Conservation (phyloP, 116 monocot species). For the Posidonia oceanica region DNA sequence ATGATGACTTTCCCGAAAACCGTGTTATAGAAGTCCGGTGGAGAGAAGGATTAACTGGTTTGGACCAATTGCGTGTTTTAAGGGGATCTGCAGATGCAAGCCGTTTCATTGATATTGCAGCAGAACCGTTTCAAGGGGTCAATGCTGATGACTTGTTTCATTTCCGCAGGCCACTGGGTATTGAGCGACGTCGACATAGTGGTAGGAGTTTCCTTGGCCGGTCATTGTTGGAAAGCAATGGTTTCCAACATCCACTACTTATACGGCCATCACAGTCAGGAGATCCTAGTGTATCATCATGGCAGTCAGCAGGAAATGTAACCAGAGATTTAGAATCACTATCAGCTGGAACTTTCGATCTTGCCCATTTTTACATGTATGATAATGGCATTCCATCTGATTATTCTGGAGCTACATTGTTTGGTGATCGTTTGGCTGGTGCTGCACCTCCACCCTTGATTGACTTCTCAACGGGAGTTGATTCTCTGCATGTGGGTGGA, state of each 20-base stretch:
- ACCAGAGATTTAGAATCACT: conserved; percentile 36
- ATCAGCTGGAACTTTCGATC: conserved; percentile 34
- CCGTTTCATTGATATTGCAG: conserved; percentile 56
- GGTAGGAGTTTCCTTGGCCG: conserved; percentile 34
- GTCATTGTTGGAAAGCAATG: conserved; percentile 30
- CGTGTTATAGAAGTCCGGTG: conserved; percentile 74
- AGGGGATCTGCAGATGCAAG: conserved; percentile 35
- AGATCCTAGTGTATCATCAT: conserved; percentile 19
- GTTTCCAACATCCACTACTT: conserved; percentile 64
- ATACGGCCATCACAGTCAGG: conserved; percentile 40
- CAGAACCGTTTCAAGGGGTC: conserved; percentile 52
- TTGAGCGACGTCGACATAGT: conserved; percentile 49
- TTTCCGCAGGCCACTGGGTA: conserved; percentile 39
- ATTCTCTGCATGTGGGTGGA: conserved; percentile 37
- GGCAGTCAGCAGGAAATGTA: conserved; percentile 32
- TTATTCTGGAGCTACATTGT: conserved; percentile 29
- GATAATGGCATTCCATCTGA: conserved; percentile 43
- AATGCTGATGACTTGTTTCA: conserved; percentile 39
- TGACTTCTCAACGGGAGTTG: conserved; percentile 56
- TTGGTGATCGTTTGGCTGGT: conserved; percentile 55
- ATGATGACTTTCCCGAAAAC: conserved; percentile 44
- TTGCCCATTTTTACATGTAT: conserved; percentile 42
- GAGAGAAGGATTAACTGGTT: conserved; percentile 45
- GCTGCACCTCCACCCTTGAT: conserved; percentile 34
- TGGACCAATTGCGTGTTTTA: conserved; percentile 48